These are phyloP conservation scores for Ophiosphaerella herpotricha DNA, from an alignment of 2,329 filamentous ascomycete species.

Conservation along the genomic window DNA sequence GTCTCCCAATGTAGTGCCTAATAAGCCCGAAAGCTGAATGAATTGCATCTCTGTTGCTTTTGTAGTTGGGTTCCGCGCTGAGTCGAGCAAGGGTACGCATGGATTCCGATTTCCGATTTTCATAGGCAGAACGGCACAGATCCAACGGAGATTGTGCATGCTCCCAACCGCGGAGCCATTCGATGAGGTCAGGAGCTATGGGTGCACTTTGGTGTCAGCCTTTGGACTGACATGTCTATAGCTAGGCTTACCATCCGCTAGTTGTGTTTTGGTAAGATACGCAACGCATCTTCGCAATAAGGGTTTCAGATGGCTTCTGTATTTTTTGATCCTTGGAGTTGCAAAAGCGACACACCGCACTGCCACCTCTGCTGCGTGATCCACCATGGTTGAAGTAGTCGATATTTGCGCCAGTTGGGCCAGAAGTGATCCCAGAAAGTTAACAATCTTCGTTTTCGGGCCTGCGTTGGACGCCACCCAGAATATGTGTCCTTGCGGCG, in stretches of 20 bases:
- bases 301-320: conserved; percentile 7
- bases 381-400: too few species aligned
- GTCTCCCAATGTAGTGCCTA: conserved; percentile 52
- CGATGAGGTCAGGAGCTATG: too few species aligned
- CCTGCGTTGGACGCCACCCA: too few species aligned
- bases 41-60: conserved; percentile 10
- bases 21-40: conserved; percentile 31
- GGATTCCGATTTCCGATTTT: conserved; percentile 8
- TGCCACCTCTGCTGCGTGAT: too few species aligned
- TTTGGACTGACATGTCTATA: conserved; percentile 1
- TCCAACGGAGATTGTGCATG: not conserved
- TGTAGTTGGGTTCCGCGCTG: conserved; percentile 9
- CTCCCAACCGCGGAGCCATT: too few species aligned
- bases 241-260: conserved; percentile 8
- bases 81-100: conserved; percentile 12
- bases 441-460: too few species aligned
- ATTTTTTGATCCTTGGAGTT: conserved; percentile 15
- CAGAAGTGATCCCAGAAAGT: too few species aligned
- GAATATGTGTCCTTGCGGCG: too few species aligned
- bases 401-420: too few species aligned
- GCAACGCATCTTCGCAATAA: conserved; percentile 4
- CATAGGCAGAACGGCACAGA: conserved; percentile 14
- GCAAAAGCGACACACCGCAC: conserved; percentile 15
- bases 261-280: conserved; percentile 3
- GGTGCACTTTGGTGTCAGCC: not conserved